A percentile compares a stretch with the other conserved stretches of the same genome.
Evolutionary conservation across 176 grass and related monocot genomes (phyloP).

Genomic region (Microstegium vimineum): DNA sequence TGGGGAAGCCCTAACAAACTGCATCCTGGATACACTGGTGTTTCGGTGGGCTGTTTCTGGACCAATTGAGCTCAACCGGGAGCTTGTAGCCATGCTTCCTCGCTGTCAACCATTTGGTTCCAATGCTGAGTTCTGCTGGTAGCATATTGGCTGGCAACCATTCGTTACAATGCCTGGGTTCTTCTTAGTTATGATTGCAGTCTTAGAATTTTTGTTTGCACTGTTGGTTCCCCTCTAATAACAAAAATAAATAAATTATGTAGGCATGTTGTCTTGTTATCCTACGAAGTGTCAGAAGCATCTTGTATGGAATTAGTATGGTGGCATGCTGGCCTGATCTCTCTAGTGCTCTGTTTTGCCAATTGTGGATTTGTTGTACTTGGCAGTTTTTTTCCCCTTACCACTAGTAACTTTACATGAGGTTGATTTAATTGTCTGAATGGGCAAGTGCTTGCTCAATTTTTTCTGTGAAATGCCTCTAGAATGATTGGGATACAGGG

Average conservation of each 20-base stretch:
- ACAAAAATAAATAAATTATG: neutral
- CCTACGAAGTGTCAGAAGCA: neutral
- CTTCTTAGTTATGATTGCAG: neutral
- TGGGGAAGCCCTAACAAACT: too few species aligned
- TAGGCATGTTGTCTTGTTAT: neutral
- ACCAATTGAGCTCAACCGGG: neutral
- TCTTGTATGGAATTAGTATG: neutral
- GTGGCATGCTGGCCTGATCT: neutral
- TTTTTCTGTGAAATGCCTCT: neutral
- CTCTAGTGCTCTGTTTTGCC: neutral
- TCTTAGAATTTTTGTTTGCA: neutral
- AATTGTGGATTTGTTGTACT: neutral
- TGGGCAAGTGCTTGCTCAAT: neutral
- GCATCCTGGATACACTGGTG: neutral
- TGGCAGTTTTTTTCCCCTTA: neutral
- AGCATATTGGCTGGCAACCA: neutral
- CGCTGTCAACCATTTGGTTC: neutral
- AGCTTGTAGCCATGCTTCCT: neutral
- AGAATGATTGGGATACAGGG: neutral
- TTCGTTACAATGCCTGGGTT: neutral
- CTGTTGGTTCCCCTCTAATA: neutral
- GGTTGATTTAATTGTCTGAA: neutral
- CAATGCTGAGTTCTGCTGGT: neutral
- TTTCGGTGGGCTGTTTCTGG: neutral
- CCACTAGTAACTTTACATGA: neutral